Evolutionary conservation across 2,329 filamentous ascomycete species (phyloP), one percentile per base, ranked within the genome.

Genomic region (Beauveria rudraprayagi): DNA sequence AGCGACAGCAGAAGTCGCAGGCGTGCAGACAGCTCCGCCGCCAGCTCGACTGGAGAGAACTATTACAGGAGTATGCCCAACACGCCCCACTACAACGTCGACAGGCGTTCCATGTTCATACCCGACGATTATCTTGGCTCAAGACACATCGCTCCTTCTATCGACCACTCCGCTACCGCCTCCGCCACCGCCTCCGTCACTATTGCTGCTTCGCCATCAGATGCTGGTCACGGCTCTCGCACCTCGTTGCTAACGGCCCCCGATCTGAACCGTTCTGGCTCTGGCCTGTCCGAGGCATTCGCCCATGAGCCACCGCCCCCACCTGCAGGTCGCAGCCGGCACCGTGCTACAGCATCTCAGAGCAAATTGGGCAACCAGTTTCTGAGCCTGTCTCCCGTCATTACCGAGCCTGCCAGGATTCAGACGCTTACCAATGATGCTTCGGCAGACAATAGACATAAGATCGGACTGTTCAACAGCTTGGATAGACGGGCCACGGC

Each of bases 401-500:
- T 61, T 30, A 47, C 52, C 9, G n/a, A 54, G 34, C n/a, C 43
- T 52, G 19, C 59, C 16, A 60, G 53, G 14, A 40, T 41, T 7
- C 50, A 47, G 3, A 41, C 50, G 7, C 19, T 48, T 8, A 44
- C 50, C 24, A 68, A 70, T 34, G 73, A 75, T 9, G 70, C 67
- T 19, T 65, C 67, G 61, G 19, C 24, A 11, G 79, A 82, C 41
- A 72, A 74, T 0, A 83, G 85, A 7, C 88, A 91, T 62, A 79
- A 85, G 47, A 5, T 50, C 40, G 79, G 81, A 65, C 65, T 83
- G 3, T 86, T 88, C 57, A 76, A 78, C 24, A 84, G 77, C 57
- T 75, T 78, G 10, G 86, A 90, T 68, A 85, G 87, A 65, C 86
- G 88, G 63, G 82, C 82, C 2, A 80, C 81, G 46, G 79, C 89